Conservation (phyloP, 106 monocot genomes). For the Dioscorea dumetorum region DNA sequence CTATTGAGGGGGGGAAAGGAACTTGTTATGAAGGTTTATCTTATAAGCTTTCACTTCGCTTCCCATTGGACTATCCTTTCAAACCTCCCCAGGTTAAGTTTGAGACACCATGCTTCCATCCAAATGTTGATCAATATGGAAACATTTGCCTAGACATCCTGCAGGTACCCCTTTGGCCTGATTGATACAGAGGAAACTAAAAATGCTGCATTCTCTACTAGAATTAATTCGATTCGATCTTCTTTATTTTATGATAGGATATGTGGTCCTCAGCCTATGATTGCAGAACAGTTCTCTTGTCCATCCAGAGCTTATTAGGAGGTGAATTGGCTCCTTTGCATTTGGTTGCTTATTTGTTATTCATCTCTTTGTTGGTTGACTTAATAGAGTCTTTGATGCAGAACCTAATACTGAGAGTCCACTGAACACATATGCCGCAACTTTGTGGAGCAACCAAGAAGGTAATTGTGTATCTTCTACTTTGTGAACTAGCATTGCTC, state of each 20-base stretch:
- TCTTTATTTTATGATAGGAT: slow-evolving; percentile 31
- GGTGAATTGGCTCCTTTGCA: slow-evolving; percentile 22
- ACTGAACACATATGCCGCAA: slow-evolving; percentile 65
- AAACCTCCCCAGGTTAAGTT: slow-evolving; percentile 80
- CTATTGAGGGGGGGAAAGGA: slow-evolving; percentile 61
- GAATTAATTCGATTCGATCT: not conserved
- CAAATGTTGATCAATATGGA: slow-evolving; percentile 71
- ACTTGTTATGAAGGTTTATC: slow-evolving; percentile 73
- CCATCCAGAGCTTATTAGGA: slow-evolving; percentile 82
- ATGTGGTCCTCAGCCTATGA: slow-evolving; percentile 88
- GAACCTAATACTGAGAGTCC: slow-evolving; percentile 78
- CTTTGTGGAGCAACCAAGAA: slow-evolving; percentile 71
- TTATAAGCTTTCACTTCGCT: slow-evolving; percentile 65
- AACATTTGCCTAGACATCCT: slow-evolving; percentile 79
- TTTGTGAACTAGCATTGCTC: too few relatives aligned
- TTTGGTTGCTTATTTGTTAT: not conserved
- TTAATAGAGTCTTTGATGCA: slow-evolving; percentile 13
- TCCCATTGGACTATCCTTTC: slow-evolving; percentile 75
- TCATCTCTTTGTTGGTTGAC: not conserved
- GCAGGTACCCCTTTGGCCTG: slow-evolving; percentile 36
- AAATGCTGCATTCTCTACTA: not conserved
- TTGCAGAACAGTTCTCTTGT: slow-evolving; percentile 63
- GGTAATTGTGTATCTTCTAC: slow-evolving; percentile 12
- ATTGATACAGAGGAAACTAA: not conserved
- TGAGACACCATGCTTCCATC: slow-evolving; percentile 77